Percentiles rank a stretch among this genome's conserved stretches.
These are phyloP conservation scores for Laburnicola sp. DNA, from an alignment of 2,329 filamentous ascomycete species.

Conservation along the genomic window DNA sequence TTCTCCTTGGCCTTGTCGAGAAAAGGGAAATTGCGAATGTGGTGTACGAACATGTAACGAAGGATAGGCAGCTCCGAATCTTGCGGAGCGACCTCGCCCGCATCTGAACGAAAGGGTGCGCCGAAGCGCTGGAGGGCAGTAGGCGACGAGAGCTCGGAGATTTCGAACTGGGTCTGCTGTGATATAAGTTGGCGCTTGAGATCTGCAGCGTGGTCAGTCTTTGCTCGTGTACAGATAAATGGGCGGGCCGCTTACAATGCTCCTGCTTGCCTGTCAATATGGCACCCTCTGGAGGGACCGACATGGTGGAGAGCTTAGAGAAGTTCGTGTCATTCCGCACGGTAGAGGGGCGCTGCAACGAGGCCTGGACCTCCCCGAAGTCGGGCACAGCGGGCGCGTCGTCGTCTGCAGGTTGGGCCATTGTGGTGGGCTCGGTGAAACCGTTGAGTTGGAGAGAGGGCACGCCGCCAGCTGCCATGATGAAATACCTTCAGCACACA, in stretches of 20 bases:
- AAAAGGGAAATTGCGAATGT: slow-evolving; percentile 97
- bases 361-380: slow-evolving; percentile 20
- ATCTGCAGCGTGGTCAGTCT: no score
- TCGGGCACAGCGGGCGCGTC: slow-evolving; percentile 23
- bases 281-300: slow-evolving; percentile 58
- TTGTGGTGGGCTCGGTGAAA: slow-evolving; percentile 34
- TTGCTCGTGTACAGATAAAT: not conserved
- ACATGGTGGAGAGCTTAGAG: slow-evolving; percentile 48
- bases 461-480: slow-evolving; percentile 32
- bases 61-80: slow-evolving; percentile 93
- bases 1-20: slow-evolving; percentile 96
- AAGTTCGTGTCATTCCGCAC: slow-evolving; percentile 38
- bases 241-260: slow-evolving; percentile 68
- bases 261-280: slow-evolving; percentile 94
- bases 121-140: slow-evolving; percentile 94
- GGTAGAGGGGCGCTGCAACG: slow-evolving; percentile 22
- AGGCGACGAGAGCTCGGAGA: slow-evolving; percentile 88
- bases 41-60: slow-evolving; percentile 95
- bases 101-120: slow-evolving; percentile 89
- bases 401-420: slow-evolving; percentile 18
- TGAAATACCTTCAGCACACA: slow-evolving; percentile 14
- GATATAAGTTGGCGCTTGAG: slow-evolving; percentile 94
- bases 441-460: slow-evolving; percentile 42
- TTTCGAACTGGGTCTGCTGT: slow-evolving; percentile 86
- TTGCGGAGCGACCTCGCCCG: slow-evolving; percentile 87